Base-by-base conservation (phyloP, 495 filamentous ascomycete species). In the Pseudotulostoma volvatum region DNA sequence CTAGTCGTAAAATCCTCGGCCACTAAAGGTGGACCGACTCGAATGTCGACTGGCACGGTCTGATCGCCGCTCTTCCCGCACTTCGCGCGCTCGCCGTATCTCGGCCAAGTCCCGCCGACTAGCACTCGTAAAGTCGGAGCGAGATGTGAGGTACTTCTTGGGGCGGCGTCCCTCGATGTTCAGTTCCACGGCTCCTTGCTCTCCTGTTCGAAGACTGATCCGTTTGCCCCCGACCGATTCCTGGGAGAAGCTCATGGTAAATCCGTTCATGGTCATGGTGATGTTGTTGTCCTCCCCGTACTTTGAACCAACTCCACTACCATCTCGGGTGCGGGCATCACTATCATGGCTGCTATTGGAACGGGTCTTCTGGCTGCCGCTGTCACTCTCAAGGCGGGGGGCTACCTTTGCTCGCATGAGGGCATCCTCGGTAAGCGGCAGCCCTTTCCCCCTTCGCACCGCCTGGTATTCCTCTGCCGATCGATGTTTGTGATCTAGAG, bases 281-380 rank as follows among this genome's bases (percentile, higher is more conserved):
- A 67, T 59, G 41, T 59, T 58, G 40, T 56, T 61, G 37, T 59
- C 51, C 7, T 60, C 61, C 14, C 58, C 57, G 9, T 46, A 37
- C 36, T 53, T 57, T 36, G 55, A 52, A 17, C 52, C 51, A 15
- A 44, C 48, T n/a, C 45, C 52, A 38, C 61, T 59, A 16, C 48
- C 55, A 30, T 44, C 47, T 20, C 48, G 50, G 7, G 52, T 58
- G 13, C 55, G 55, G 9, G 50, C 48, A 35, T 58, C 55, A 45
- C 54, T 66, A 19, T 53, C 62, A 20, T 58, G 59, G 44, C 62
- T 64, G 52, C 63, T 62, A 50, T 54, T 59, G 8, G 61, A 64
- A 17, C 56, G 57, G 43, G 55, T 66, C 37, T 66, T 63, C 36
- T 62, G 62, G 40, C 64, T 67, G 18, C 57, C 61, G 19, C 54